Base-by-base conservation (phyloP, 345 rosid species). In the Syzygium oleosum region DNA sequence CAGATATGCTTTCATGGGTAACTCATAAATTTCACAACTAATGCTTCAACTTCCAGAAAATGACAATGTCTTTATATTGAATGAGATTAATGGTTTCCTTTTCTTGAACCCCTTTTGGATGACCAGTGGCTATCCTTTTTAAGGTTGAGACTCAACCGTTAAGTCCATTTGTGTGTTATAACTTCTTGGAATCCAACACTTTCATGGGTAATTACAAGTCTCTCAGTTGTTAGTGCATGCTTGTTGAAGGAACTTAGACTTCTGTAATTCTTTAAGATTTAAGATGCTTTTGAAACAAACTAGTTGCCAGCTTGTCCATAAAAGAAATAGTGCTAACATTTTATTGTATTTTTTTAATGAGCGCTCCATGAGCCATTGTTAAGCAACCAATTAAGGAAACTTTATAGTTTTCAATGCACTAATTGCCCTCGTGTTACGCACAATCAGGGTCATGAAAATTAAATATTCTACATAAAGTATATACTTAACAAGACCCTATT, bases 11-110 rank as follows among this genome's bases (percentile, higher is more conserved):
- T 73, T 34, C 38, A 89, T 19, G 68, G 85, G 86, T 41, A 38
- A 52, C 85, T 88, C 89, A 90, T 93, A 89, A 91, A 91, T 91
- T 92, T 89, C 87, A 85, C 89, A 90, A 88, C 89, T 85, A 85
- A 89, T 87, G 87, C 89, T 90, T 87, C 90, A 90, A 86, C 89
- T 88, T 68, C 87, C 38, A 79, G 84, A 90, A 56, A 88, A 46
- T 52, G 87, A 84, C 85, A 52, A 7, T 25, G 54, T 56, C 58
- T 12, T 34, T 73, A 73, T 34, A 73, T 73, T 17, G 80, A 73
- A 73, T 73, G n/a, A 56, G 61, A 56, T 56, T 56, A 22, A 23
- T 56, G 80, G 80, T 73, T 73, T 73, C 46, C 80, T 38, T 84
- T 52, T 84, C 85, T 84, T 0, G 80, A 21, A 73, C 80, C 49